Conservation (phyloP, 2,329 filamentous ascomycete species). For the Fusarium nisikadoi region DNA sequence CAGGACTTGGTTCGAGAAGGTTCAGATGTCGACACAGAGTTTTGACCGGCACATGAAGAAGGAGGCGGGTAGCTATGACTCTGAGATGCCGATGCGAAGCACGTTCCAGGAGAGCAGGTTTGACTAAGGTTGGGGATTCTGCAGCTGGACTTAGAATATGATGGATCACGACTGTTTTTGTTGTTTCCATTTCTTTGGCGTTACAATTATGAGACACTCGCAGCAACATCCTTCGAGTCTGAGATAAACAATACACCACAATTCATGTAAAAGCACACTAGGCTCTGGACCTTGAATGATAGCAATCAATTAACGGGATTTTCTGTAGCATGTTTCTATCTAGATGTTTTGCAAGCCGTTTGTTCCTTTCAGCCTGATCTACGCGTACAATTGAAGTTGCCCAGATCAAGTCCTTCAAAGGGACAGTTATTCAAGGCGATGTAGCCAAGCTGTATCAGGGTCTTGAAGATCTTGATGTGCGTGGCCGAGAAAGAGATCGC, state of each 20-base stretch:
- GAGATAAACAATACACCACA: not conserved
- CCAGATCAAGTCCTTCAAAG: too few relatives aligned
- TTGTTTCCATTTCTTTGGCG: not conserved
- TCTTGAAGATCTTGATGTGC: too few relatives aligned
- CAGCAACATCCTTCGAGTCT: not conserved
- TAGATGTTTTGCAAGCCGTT: too few relatives aligned
- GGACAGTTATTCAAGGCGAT: too few relatives aligned
- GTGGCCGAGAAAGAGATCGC: too few relatives aligned
- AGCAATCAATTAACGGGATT: too few relatives aligned
- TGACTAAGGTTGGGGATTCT: not conserved
- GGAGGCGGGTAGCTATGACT: conserved; percentile 48
- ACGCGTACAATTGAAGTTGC: too few relatives aligned
- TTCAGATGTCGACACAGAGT: conserved; percentile 56
- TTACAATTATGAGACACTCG: not conserved
- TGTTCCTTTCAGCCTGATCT: too few relatives aligned
- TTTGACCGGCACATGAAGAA: conserved; percentile 57
- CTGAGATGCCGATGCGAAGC: conserved; percentile 48
- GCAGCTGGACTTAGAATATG: not conserved
- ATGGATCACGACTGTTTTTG: not conserved
- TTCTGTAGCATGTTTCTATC: not conserved
- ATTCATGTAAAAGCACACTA: not conserved
- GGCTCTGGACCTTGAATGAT: not conserved
- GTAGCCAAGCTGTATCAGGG: too few relatives aligned
- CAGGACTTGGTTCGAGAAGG: conserved; percentile 53
- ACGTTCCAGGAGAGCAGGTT: conserved; percentile 47